Evolutionary conservation across 2,329 filamentous ascomycete species (phyloP), one percentile per base, ranked within the genome.

Genomic region (Emmonsiellopsis sp.): DNA sequence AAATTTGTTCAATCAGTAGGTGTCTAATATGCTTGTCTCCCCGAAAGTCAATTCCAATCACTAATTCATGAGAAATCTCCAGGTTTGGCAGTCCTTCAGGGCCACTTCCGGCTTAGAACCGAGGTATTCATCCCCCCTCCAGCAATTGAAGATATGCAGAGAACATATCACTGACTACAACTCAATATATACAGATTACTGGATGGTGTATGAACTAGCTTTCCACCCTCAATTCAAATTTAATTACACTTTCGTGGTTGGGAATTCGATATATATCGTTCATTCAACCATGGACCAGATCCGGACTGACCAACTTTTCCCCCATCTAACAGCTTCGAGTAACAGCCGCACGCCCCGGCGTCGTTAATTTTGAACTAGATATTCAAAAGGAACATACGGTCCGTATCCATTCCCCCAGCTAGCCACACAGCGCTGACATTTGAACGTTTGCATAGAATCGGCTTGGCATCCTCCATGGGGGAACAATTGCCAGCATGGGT

Each of bases 41-140:
- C 41, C 56, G 54, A 41, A 54, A 34, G 71, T 9, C 26, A 5
- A 9, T 26, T 43, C 20, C 20, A 47, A 5, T 38, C 15, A n/a
- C 38, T 56, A 56, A 57, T 51, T 48, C 16, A 51, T 51, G 20
- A 26, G 20, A 26, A 26, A 26, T 48, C 40, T 55, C 10, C 55
- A 93, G 89, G 89, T 94, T 46, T 80, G 89, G 76, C 86, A 87
- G 67, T 91, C 88, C 1, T 96, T 96, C 70, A 82, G 87, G 74
- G 80, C 81, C 60, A 87, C 89, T 59, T 95, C 90, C 5, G 91
- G 91, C 6, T 74, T 97, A 16, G 92, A 96, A 70, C 89, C 89
- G 67, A 87, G 87, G 91, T 95, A 75, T 20, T 37, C 44, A 56
- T 32, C 32, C 15, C 41, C 41, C 13, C 9, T 44, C 20, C 35